Conservation (phyloP, 495 filamentous ascomycete species). For the Tetracladium marchalianum region DNA sequence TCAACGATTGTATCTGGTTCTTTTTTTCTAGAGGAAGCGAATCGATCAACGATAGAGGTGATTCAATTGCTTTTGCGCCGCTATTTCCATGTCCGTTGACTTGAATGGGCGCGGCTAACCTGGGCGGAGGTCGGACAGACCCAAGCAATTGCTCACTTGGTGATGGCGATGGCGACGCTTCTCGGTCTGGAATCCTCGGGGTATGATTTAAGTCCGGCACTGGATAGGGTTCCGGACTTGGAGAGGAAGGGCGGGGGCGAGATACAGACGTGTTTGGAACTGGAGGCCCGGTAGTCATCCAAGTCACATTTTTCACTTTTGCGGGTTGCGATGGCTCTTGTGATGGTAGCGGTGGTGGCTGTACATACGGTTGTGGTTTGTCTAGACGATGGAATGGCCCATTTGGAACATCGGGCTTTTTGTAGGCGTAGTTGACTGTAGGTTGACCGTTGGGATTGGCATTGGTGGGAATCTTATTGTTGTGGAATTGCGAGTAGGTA, state of each 20-base stretch:
- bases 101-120: neutral
- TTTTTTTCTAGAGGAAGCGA: constrained; percentile 13
- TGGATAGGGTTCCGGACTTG: too few species aligned
- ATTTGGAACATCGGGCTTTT: constrained; percentile 4
- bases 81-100: too few species aligned
- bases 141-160: constrained; percentile 5
- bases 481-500: too few species aligned
- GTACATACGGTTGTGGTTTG: constrained; percentile 5
- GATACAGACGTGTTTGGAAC: too few species aligned
- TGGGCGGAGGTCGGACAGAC: neutral
- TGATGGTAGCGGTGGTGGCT: neutral
- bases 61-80: too few species aligned
- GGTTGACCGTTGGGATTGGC: too few species aligned
- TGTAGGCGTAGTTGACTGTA: constrained; percentile 1
- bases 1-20: constrained; percentile 14
- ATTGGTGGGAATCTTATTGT: too few species aligned
- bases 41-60: constrained; percentile 5
- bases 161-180: neutral
- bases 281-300: neutral
- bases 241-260: too few species aligned
- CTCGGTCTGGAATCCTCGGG: neutral
- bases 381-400: neutral
- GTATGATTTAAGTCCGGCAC: too few species aligned
- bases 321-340: neutral
- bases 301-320: neutral